Evolutionary conservation across 345 rosid species (phyloP).

Genomic region (Salix arbutifolia): DNA sequence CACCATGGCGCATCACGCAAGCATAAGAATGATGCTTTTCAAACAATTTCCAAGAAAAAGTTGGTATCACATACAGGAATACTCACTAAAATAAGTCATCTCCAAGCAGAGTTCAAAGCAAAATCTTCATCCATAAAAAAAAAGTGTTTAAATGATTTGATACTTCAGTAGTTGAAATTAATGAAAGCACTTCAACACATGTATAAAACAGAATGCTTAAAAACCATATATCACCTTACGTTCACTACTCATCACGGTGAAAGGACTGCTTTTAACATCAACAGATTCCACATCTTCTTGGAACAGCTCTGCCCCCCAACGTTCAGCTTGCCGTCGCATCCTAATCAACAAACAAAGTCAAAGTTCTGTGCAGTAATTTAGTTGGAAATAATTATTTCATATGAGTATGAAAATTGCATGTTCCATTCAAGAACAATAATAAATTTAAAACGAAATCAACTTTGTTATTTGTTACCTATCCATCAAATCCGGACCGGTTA

Average conservation of each 20-base stretch:
- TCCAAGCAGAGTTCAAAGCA: neutral
- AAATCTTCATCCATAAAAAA: neutral
- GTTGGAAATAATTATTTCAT: neutral
- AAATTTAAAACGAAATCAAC: neutral
- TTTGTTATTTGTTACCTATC: constrained; percentile 48
- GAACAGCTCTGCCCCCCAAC: constrained; percentile 93
- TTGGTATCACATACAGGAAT: neutral
- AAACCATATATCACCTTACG: constrained; percentile 64
- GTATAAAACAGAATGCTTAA: neutral
- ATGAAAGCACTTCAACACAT: neutral
- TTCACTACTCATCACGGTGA: constrained; percentile 73
- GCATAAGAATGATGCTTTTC: neutral
- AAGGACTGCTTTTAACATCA: constrained; percentile 63
- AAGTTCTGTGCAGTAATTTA: neutral
- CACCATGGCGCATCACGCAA: neutral
- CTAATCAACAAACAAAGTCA: constrained; percentile 33
- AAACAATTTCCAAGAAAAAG: neutral
- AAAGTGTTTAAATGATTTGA: neutral
- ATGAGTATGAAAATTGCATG: neutral
- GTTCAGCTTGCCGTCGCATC: constrained; percentile 94
- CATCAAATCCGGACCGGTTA: constrained; percentile 98
- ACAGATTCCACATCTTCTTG: constrained; percentile 90
- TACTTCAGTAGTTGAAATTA: neutral
- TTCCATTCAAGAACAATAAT: neutral
- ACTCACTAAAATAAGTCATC: neutral